phyloP scores from a whole-genome alignment of 768 basidiomycete species.

The Leccinum uliginosum region DNA sequence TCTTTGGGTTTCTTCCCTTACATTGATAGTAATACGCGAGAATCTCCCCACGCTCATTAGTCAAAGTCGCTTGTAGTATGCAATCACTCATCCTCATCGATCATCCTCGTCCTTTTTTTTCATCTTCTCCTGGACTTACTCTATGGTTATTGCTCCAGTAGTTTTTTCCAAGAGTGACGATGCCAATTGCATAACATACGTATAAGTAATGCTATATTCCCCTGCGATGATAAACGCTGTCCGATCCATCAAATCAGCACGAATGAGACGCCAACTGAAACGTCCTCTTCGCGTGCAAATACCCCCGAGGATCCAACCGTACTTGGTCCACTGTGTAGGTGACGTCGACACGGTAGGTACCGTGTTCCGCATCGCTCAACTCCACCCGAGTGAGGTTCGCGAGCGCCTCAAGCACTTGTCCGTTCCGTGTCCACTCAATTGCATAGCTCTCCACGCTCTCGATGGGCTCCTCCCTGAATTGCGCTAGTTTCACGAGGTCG shows the following conservation, averaged over 20 bases:
- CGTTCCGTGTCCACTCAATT: conserved; percentile 54
- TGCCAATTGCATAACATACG: conserved; percentile 12
- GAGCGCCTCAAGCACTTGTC: conserved; percentile 37
- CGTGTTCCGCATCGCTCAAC: conserved; percentile 32
- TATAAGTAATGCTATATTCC: conserved; percentile 10
- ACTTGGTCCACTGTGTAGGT: conserved; percentile 56
- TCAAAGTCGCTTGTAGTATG: conserved; percentile 23
- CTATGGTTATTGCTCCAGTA: conserved; percentile 19
- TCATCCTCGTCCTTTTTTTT: not conserved
- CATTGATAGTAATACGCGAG: conserved; percentile 1
- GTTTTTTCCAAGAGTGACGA: conserved; percentile 9
- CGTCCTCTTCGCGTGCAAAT: conserved; percentile 24
- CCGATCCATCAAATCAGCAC: not conserved
- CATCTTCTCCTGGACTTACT: conserved; percentile 15
- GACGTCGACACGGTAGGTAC: conserved; percentile 45
- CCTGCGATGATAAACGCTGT: not conserved
- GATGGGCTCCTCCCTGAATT: conserved; percentile 38
- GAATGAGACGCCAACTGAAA: conserved; percentile 7
- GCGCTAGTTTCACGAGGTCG: conserved; percentile 57
- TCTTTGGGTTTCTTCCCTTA: conserved; percentile 3
- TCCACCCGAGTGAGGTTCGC: conserved; percentile 50
- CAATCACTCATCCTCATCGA: conserved; percentile 10
- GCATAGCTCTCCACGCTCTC: conserved; percentile 45
- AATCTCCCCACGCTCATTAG: conserved; percentile 21
- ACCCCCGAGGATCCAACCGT: conserved; percentile 39